Conservation (phyloP, 2,329 filamentous ascomycete genomes). For the Sphaerulina populicola region DNA sequence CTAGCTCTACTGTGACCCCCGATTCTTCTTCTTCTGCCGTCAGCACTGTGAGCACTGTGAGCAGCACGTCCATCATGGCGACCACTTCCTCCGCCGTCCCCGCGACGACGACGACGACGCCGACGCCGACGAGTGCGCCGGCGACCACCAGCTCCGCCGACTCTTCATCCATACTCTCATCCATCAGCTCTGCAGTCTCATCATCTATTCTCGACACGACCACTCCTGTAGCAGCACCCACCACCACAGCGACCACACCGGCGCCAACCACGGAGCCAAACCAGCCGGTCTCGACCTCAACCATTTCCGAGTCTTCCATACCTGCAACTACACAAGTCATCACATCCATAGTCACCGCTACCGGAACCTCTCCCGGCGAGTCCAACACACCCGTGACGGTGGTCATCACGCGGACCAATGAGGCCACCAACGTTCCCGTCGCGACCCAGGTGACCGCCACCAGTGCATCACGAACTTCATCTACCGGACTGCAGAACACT, state of each 20-base stretch:
- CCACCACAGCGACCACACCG: constrained; percentile 5
- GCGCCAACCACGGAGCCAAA: constrained; percentile 1
- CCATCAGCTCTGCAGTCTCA: constrained; percentile 14
- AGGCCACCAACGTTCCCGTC: constrained; percentile 9
- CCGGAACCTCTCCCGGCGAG: constrained; percentile 9
- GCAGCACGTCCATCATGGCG: constrained; percentile 10
- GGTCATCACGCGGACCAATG: constrained; percentile 14
- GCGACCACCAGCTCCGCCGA: background rate
- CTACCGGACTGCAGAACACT: constrained; percentile 10
- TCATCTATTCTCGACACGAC: constrained; percentile 9
- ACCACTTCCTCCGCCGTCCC: background rate
- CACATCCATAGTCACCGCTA: constrained; percentile 18
- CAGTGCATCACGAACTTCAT: constrained; percentile 7
- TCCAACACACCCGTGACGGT: constrained; percentile 12
- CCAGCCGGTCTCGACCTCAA: constrained; percentile 6
- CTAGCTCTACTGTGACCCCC: constrained; percentile 2
- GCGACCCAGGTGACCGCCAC: constrained; percentile 9
- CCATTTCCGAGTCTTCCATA: constrained; percentile 13
- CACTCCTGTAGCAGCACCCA: constrained; percentile 6
- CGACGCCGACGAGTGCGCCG: constrained; percentile 2
- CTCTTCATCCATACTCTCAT: constrained; percentile 12
- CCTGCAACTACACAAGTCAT: constrained; percentile 18
- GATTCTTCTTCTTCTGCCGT: constrained; percentile 1
- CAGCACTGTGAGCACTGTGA: background rate
- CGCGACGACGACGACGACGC: too few species aligned